These are phyloP conservation scores for Gynochthodes officinalis DNA, from an alignment of 257 asterid species.

Conservation along the genomic window DNA sequence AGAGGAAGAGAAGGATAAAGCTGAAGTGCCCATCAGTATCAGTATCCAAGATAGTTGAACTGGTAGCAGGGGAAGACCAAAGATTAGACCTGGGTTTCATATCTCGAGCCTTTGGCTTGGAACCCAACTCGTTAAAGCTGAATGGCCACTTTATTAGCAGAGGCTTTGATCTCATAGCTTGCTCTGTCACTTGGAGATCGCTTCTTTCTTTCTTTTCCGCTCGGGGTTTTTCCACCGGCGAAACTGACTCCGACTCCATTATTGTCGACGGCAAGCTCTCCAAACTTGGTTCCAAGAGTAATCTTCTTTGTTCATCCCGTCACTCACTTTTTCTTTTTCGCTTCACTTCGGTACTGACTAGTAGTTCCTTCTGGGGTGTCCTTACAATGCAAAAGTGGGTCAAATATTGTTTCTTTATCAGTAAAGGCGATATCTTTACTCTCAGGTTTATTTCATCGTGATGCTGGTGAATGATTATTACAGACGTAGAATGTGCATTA, in stretches of 20 bases:
- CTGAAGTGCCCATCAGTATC: slow-evolving; percentile 50
- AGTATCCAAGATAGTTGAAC: slow-evolving; percentile 37
- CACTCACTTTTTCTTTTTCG: neutral
- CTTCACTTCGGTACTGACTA: no score
- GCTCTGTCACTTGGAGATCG: slow-evolving; percentile 88
- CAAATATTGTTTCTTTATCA: no score
- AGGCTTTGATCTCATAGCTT: slow-evolving; percentile 69
- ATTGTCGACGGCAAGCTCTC: slow-evolving; percentile 60
- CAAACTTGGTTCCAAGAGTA: slow-evolving; percentile 65
- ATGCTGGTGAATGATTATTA: no score
- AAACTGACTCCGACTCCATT: slow-evolving; percentile 48
- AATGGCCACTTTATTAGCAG: slow-evolving; percentile 83
- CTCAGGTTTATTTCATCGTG: no score
- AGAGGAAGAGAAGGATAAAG: slow-evolving; percentile 38
- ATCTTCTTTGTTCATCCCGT: neutral
- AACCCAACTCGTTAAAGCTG: slow-evolving; percentile 67
- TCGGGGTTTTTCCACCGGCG: slow-evolving; percentile 67
- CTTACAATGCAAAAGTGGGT: no score
- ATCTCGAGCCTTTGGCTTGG: slow-evolving; percentile 66
- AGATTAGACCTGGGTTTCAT: slow-evolving; percentile 71
- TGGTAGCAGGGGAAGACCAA: slow-evolving; percentile 55
- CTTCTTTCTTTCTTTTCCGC: slow-evolving; percentile 73
- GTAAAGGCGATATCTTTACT: no score
- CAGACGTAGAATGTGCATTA: no score
- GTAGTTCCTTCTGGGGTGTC: no score